These are phyloP conservation scores for Ceratocystis huliohia DNA, from an alignment of 2,329 filamentous ascomycete genomes.

Conservation along the genomic window DNA sequence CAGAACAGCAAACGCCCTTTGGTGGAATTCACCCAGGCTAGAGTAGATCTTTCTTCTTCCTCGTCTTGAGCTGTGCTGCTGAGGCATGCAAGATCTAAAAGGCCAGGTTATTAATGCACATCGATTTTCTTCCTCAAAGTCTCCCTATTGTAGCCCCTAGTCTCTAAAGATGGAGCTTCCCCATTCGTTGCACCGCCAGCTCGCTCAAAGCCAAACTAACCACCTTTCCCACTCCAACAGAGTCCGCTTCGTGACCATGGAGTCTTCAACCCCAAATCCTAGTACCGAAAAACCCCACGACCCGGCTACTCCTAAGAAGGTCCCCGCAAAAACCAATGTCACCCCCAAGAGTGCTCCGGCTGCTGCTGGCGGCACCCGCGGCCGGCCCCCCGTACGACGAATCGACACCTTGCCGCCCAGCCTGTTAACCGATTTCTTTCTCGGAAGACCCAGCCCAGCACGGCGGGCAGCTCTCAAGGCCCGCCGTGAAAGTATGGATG, in stretches of 20 bases:
- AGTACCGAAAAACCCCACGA: constrained; percentile 19
- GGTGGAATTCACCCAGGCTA: not conserved
- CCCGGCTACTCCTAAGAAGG: constrained; percentile 16
- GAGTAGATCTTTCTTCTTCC: not conserved
- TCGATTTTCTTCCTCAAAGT: not conserved
- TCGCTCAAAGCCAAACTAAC: constrained; percentile 5
- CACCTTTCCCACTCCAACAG: not conserved
- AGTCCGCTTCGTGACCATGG: constrained; percentile 16
- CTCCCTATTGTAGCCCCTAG: constrained; percentile 5
- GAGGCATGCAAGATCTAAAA: not conserved
- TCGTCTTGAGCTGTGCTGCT: not conserved
- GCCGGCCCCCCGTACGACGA: constrained; percentile 31
- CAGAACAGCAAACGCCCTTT: not conserved
- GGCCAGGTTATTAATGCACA: constrained; percentile 8
- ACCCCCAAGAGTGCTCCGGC: constrained; percentile 36
- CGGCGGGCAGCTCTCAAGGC: constrained; percentile 40
- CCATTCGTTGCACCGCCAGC: not conserved
- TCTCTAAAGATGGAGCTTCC: constrained; percentile 4
- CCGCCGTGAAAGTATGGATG: constrained; percentile 46
- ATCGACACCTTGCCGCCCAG: constrained; percentile 34
- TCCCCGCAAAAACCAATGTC: constrained; percentile 14
- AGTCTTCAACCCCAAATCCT: constrained; percentile 11
- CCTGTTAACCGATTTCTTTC: constrained; percentile 44
- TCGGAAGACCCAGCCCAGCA: constrained; percentile 44
- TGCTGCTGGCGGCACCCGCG: constrained; percentile 24